Percentiles rank a stretch among this genome's conserved stretches.
These are phyloP conservation scores for Xylaria sp. DNA, from an alignment of 2,329 filamentous ascomycete genomes.

Conservation along the genomic window DNA sequence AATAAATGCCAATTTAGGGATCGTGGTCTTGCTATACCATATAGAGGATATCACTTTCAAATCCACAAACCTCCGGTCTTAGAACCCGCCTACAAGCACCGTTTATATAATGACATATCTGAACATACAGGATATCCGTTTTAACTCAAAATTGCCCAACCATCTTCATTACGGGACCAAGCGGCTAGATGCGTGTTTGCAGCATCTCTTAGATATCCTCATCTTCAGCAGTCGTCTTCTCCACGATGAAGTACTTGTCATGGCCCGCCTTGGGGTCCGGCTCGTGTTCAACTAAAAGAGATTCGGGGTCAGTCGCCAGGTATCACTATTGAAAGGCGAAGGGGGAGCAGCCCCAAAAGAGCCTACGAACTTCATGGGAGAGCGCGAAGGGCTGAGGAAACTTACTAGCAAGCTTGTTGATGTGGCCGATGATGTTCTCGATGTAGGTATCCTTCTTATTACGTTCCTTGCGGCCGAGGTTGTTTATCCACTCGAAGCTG, in stretches of 20 bases:
- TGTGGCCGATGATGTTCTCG: constrained; percentile 55
- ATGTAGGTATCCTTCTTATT: constrained; percentile 54
- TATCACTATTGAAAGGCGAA: not conserved
- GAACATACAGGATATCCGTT: too few relatives aligned
- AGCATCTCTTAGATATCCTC: constrained; percentile 30
- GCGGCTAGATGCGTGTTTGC: not conserved
- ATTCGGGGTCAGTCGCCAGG: constrained; percentile 14
- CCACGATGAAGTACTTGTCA: constrained; percentile 34
- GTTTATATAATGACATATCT: too few relatives aligned
- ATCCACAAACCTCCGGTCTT: too few relatives aligned
- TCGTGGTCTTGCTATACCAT: too few relatives aligned
- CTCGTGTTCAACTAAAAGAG: constrained; percentile 33
- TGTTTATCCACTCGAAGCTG: constrained; percentile 33
- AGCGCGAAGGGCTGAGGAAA: too few relatives aligned
- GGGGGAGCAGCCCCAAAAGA: too few relatives aligned
- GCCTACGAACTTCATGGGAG: too few relatives aligned
- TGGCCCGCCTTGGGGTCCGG: constrained; percentile 28
- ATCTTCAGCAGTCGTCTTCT: constrained; percentile 35
- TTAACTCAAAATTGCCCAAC: not conserved
- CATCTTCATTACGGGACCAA: not conserved
- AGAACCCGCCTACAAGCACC: too few relatives aligned
- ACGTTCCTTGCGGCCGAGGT: constrained; percentile 54
- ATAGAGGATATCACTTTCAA: too few relatives aligned
- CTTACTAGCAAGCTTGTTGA: constrained; percentile 56
- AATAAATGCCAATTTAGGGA: too few relatives aligned